Evolutionary conservation across 495 filamentous ascomycete species (phyloP).

Genomic region (Pseudoneurospora amorphoporcata): DNA sequence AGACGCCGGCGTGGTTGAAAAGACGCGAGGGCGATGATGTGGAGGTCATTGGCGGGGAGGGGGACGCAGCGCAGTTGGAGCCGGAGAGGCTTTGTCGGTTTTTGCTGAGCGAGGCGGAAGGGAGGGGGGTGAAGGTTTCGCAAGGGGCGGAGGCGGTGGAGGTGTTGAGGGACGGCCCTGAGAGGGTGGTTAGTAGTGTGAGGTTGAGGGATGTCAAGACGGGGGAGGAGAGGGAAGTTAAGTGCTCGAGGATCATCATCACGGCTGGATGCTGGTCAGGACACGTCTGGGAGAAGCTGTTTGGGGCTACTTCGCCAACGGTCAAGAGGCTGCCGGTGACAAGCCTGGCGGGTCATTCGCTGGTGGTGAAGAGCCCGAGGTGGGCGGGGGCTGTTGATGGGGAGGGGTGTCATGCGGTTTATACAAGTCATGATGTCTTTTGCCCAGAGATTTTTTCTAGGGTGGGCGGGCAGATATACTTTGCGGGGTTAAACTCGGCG

Average conservation of each 20-base stretch:
- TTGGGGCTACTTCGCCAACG: conserved; percentile 40
- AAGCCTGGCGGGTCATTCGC: conserved; percentile 59
- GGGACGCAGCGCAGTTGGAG: conserved; percentile 55
- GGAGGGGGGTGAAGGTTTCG: conserved; percentile 55
- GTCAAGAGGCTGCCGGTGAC: conserved; percentile 37
- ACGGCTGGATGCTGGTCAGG: conserved; percentile 63
- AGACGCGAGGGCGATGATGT: conserved; percentile 37
- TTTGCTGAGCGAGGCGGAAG: conserved; percentile 45
- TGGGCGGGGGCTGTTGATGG: conserved; percentile 32
- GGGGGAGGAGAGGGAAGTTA: conserved; percentile 44
- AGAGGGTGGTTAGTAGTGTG: conserved; percentile 36
- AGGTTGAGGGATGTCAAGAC: conserved; percentile 31
- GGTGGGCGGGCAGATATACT: conserved; percentile 54
- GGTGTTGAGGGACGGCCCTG: conserved; percentile 34
- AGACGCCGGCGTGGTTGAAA: conserved; percentile 50
- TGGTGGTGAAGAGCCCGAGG: conserved; percentile 53
- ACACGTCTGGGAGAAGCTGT: conserved; percentile 50
- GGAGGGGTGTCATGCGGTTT: conserved; percentile 56
- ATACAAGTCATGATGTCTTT: conserved; percentile 50
- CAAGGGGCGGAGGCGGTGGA: conserved; percentile 49
- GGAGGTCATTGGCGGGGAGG: conserved; percentile 53
- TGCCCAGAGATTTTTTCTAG: conserved; percentile 67
- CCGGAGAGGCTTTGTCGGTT: conserved; percentile 54
- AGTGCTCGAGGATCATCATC: conserved; percentile 50
- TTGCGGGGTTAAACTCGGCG: conserved; percentile 60